Evolutionary conservation across 257 asterid genomes (phyloP).

Genomic region (Cruciata laevipes): DNA sequence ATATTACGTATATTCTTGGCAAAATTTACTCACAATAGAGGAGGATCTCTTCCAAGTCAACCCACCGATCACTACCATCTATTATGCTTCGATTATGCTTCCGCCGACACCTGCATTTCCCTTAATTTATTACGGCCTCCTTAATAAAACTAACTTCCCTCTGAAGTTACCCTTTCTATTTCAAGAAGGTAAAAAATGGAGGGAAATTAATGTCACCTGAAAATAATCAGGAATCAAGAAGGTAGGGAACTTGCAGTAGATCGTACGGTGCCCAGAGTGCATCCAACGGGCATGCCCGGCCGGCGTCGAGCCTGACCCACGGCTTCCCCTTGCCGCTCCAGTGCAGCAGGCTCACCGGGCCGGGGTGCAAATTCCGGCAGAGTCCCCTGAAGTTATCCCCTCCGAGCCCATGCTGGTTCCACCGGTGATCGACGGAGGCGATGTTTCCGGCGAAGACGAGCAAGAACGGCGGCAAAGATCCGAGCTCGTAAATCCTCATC

Average conservation of each 20-base stretch:
- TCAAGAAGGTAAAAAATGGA: background rate
- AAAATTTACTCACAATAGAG: slow-evolving; percentile 33
- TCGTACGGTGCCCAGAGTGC: slow-evolving; percentile 95
- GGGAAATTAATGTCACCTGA: background rate
- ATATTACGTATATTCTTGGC: background rate
- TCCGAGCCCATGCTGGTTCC: slow-evolving; percentile 98
- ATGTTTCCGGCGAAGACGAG: slow-evolving; percentile 84
- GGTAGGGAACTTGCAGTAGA: slow-evolving; percentile 43
- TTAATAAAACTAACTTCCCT: background rate
- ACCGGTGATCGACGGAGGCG: slow-evolving; percentile 85
- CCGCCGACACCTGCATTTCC: background rate
- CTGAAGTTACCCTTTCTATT: background rate
- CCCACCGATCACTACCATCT: slow-evolving; percentile 53
- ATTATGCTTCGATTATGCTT: slow-evolving; percentile 17
- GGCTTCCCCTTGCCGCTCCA: slow-evolving; percentile 99
- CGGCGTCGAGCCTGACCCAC: slow-evolving; percentile 71
- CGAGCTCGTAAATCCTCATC: slow-evolving; percentile 86
- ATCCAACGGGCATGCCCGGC: slow-evolving; percentile 77
- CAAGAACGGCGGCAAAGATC: slow-evolving; percentile 83
- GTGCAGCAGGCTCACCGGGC: slow-evolving; percentile 86
- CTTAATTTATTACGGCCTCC: background rate
- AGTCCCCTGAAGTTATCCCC: slow-evolving; percentile 85
- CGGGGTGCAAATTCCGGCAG: slow-evolving; percentile 80
- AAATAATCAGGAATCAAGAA: slow-evolving; percentile 52
- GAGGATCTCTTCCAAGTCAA: slow-evolving; percentile 41